A percentile compares a stretch with the other conserved stretches of the same genome.
phyloP scores from a whole-genome alignment of 2,329 filamentous ascomycete genomes.

The Mycosphaerella sp. region DNA sequence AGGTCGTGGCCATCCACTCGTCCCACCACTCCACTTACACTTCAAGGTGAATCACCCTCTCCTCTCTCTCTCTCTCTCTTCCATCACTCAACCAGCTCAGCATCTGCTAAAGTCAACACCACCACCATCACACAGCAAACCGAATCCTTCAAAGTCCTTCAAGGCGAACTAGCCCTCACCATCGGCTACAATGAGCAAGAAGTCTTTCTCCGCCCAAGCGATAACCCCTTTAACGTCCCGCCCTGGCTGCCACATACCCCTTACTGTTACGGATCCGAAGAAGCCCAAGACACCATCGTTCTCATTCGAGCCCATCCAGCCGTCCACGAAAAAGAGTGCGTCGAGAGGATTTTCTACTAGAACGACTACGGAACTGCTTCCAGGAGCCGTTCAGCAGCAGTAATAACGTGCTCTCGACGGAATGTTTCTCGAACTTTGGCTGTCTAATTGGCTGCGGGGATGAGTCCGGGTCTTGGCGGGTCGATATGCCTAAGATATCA shows the following conservation, averaged over 20 bases:
- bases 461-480: too few species aligned
- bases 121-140: too few species aligned
- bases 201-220: not conserved
- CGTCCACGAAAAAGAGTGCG: not conserved
- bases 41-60: too few species aligned
- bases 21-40: slow-evolving; percentile 4
- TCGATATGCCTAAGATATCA: too few species aligned
- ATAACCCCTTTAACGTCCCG: not conserved
- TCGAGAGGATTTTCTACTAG: not conserved
- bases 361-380: not conserved
- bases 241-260: not conserved
- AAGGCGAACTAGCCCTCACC: not conserved
- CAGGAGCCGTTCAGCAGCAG: not conserved
- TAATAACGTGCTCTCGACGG: not conserved
- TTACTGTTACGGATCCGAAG: slow-evolving; percentile 5
- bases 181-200: not conserved
- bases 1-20: slow-evolving; percentile 8
- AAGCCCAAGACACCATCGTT: not conserved
- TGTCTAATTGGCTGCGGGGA: too few species aligned
- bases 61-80: too few species aligned
- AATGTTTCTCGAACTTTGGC: slow-evolving; percentile 3
- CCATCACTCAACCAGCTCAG: too few species aligned
- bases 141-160: slow-evolving; percentile 4
- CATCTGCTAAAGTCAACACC: too few species aligned
- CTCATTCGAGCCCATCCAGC: slow-evolving; percentile 5